Evolutionary conservation across 345 rosid genomes (phyloP).

Genomic region (Hypericum perforatum): DNA sequence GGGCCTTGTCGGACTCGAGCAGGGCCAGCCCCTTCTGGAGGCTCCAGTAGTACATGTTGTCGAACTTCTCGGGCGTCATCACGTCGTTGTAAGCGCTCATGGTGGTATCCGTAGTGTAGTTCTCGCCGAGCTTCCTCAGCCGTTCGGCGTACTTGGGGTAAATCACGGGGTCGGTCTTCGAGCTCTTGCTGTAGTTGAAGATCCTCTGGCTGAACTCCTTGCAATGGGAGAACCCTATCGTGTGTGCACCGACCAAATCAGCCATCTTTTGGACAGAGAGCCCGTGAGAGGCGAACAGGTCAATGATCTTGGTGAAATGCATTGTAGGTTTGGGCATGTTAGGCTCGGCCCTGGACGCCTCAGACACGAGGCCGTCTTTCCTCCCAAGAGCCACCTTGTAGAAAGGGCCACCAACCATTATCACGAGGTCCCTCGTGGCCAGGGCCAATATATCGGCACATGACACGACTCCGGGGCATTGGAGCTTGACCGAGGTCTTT

Average conservation of each 20-base stretch:
- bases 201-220: background rate
- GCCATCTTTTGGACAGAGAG: background rate
- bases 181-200: background rate
- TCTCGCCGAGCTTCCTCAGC: constrained; percentile 1
- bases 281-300: background rate
- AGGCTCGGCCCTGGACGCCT: background rate
- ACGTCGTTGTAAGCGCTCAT: constrained; percentile 2
- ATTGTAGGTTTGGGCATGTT: background rate
- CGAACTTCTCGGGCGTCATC: constrained; percentile 2
- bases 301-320: background rate
- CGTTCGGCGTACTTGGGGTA: background rate
- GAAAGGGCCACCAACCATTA: background rate
- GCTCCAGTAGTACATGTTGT: constrained; percentile 1
- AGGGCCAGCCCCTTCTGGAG: background rate
- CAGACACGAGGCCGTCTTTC: background rate
- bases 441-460: background rate
- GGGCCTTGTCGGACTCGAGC: background rate
- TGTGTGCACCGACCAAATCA: background rate
- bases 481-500: background rate
- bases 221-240: constrained; percentile 4
- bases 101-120: background rate
- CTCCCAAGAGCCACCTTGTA: background rate
- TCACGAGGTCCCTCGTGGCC: background rate
- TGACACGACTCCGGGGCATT: background rate
- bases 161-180: background rate